Conservation (phyloP, 306 rosid species). For the Alnus glutinosa region DNA sequence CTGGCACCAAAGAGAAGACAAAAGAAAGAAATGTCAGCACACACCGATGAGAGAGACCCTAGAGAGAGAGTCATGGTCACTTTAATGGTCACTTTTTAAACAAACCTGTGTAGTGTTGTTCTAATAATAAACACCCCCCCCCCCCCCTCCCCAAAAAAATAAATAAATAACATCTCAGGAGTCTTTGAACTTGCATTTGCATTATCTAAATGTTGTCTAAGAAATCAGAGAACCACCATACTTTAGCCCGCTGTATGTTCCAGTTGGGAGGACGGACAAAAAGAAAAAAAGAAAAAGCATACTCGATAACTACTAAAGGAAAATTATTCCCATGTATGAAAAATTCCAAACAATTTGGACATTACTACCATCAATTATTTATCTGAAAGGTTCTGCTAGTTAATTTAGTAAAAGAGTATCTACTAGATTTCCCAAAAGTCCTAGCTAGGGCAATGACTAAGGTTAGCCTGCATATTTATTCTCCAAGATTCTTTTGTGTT, state of each 20-base stretch:
- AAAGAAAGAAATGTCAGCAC: no score
- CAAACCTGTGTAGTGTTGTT: not conserved
- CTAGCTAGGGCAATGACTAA: not conserved
- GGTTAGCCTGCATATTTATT: not conserved
- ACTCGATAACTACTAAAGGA: not conserved
- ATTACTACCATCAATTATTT: not conserved
- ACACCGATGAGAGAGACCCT: no score
- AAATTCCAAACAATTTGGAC: not conserved
- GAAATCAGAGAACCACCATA: not conserved
- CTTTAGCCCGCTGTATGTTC: not conserved
- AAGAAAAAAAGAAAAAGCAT: not conserved
- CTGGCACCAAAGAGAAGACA: no score
- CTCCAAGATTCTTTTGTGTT: not conserved
- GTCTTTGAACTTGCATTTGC: not conserved
- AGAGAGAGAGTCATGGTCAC: no score
- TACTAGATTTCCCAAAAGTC: not conserved
- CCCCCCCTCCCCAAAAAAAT: not conserved
- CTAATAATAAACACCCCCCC: not conserved
- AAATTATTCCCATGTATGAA: not conserved
- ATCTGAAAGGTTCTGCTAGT: not conserved
- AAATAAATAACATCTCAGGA: not conserved
- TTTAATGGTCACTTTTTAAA: no score
- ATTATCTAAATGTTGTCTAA: not conserved
- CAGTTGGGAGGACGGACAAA: not conserved
- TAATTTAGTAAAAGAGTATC: not conserved